Conservation (phyloP, 2,329 filamentous ascomycete species). For the Didymella pomorum region DNA sequence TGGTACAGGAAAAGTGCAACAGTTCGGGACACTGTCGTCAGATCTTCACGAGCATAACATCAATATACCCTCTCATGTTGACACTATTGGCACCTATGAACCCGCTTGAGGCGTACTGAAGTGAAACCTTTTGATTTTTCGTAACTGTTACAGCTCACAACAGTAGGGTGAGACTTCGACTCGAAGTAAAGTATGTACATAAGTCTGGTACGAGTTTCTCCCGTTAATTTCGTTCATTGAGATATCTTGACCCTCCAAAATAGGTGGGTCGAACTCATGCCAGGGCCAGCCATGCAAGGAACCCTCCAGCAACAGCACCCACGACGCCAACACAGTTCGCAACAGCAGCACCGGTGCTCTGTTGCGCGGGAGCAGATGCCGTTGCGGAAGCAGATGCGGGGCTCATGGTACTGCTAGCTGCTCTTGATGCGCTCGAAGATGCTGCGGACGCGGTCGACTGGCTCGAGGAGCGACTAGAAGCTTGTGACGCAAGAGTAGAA, state of each 20-base stretch:
- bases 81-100: neutral
- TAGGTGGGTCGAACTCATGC: slow-evolving; percentile 2
- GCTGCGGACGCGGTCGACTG: slow-evolving; percentile 14
- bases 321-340: slow-evolving; percentile 26
- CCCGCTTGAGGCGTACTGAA: neutral
- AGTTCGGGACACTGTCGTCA: slow-evolving; percentile 21
- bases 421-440: slow-evolving; percentile 12
- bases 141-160: neutral
- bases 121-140: neutral
- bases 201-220: neutral
- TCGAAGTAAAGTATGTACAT: neutral
- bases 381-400: slow-evolving; percentile 20
- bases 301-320: slow-evolving; percentile 31
- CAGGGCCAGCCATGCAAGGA: slow-evolving; percentile 34
- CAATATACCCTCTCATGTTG: slow-evolving; percentile 39
- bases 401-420: slow-evolving; percentile 5
- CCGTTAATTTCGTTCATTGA: neutral
- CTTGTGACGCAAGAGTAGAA: neutral
- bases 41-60: slow-evolving; percentile 27
- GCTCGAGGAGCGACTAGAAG: slow-evolving; percentile 3
- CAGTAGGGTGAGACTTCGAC: neutral
- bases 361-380: slow-evolving; percentile 21
- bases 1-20: slow-evolving; percentile 27
- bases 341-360: slow-evolving; percentile 31
- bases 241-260: neutral